Evolutionary conservation across 805 yeast genomes (phyloP).

Genomic region (Candida endomychidarum): DNA sequence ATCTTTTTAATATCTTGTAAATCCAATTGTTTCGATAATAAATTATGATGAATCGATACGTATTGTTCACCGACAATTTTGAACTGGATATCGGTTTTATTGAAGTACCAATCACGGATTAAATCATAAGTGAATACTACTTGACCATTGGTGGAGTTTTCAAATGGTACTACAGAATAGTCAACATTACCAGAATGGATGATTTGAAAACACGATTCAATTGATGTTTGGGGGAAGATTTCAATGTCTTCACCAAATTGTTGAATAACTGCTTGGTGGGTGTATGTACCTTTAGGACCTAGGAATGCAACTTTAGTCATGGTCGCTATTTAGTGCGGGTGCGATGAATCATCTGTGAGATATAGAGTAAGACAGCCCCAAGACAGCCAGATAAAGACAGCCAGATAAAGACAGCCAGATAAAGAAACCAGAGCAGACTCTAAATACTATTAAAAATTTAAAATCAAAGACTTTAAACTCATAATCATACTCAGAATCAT

Average conservation of each 20-base stretch:
- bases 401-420: no score
- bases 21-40: slow-evolving; percentile 49
- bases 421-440: no score
- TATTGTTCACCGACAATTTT: slow-evolving; percentile 73
- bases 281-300: slow-evolving; percentile 92
- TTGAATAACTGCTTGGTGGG: slow-evolving; percentile 70
- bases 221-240: slow-evolving; percentile 40
- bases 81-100: slow-evolving; percentile 25
- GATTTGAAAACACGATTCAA: slow-evolving; percentile 62
- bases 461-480: neutral
- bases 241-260: slow-evolving; percentile 45
- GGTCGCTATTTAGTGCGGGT: no score
- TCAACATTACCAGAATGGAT: slow-evolving; percentile 50
- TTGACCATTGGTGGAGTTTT: slow-evolving; percentile 93
- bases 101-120: slow-evolving; percentile 62
- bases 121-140: slow-evolving; percentile 85
- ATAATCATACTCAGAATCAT: neutral
- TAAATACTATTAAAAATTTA: neutral
- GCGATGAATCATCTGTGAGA: no score
- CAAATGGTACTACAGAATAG: slow-evolving; percentile 82
- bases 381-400: no score
- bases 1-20: slow-evolving; percentile 51
- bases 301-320: slow-evolving; percentile 61
- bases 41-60: slow-evolving; percentile 79
- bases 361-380: no score